A percentile compares a stretch with the other conserved stretches of the same genome.
phyloP scores from a whole-genome alignment of 2,329 filamentous ascomycete genomes.

The Daldinia sp. region DNA sequence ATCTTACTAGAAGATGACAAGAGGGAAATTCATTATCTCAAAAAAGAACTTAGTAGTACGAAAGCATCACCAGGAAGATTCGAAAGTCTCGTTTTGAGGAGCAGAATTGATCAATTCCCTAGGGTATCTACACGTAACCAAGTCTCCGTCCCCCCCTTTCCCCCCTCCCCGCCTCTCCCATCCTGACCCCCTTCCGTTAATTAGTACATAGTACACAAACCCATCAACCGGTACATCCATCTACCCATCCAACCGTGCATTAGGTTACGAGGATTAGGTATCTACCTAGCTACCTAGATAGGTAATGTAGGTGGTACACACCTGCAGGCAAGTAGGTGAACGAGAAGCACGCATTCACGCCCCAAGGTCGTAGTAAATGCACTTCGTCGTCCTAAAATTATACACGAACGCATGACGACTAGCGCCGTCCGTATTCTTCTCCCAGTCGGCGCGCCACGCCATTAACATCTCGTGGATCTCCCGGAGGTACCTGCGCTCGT shows the following conservation, averaged over 20 bases:
- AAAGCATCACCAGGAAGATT: neutral
- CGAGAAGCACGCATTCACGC: constrained; percentile 47
- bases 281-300: too few relatives aligned
- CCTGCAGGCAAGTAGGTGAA: neutral
- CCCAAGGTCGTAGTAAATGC: constrained; percentile 85
- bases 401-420: constrained; percentile 86
- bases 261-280: too few relatives aligned
- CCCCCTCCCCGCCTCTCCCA: too few relatives aligned
- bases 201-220: neutral
- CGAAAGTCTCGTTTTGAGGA: neutral
- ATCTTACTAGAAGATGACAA: too few relatives aligned
- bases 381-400: constrained; percentile 87
- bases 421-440: constrained; percentile 58
- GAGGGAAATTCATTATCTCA: too few relatives aligned
- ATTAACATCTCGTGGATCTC: constrained; percentile 83
- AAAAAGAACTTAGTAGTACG: too few relatives aligned
- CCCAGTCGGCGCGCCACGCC: constrained; percentile 70
- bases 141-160: neutral
- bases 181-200: neutral
- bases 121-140: constrained; percentile 7
- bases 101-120: neutral
- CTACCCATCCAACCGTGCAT: too few relatives aligned
- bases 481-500: constrained; percentile 83
- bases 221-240: too few relatives aligned
- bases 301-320: neutral